phyloP scores from a whole-genome alignment of 495 filamentous ascomycete genomes.

The Lepraria neglecta region DNA sequence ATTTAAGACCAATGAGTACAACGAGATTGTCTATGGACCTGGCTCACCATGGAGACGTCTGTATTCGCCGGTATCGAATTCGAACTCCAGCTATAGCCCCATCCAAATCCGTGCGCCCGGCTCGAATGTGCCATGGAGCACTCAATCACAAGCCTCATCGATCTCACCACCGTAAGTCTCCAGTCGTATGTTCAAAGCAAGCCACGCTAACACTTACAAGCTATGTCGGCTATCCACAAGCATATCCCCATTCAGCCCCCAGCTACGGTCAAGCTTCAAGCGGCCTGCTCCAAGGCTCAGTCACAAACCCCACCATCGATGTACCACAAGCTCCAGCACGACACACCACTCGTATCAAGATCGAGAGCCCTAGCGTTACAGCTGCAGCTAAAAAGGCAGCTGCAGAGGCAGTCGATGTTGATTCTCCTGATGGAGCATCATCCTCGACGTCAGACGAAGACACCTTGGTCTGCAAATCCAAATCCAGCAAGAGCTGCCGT shows the following conservation, averaged over 20 bases:
- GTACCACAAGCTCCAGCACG: conserved; percentile 11
- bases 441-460: conserved; percentile 20
- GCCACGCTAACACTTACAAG: conserved; percentile 16
- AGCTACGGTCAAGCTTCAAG: conserved; percentile 18
- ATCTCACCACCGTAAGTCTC: conserved; percentile 44
- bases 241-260: conserved; percentile 19
- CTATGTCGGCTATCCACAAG: conserved; percentile 17
- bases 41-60: conserved; percentile 17
- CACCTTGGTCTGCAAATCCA: conserved; percentile 18
- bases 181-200: not conserved
- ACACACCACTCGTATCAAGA: conserved; percentile 21
- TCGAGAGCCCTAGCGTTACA: conserved; percentile 26
- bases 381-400: conserved; percentile 23
- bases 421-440: conserved; percentile 8
- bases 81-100: conserved; percentile 20
- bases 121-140: conserved; percentile 36
- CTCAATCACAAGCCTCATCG: conserved; percentile 46
- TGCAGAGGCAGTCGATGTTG: conserved; percentile 19
- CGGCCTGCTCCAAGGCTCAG: not conserved
- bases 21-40: conserved; percentile 44
- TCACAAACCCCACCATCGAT: conserved; percentile 1
- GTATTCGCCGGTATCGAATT: conserved; percentile 19
- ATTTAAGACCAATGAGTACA: conserved; percentile 93
- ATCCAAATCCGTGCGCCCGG: conserved; percentile 23
- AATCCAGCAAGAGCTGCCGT: conserved; percentile 15